A percentile compares a stretch with the other conserved stretches of the same genome.
phyloP scores from a whole-genome alignment of 2,329 filamentous ascomycete species.

The Camillea tinctor region DNA sequence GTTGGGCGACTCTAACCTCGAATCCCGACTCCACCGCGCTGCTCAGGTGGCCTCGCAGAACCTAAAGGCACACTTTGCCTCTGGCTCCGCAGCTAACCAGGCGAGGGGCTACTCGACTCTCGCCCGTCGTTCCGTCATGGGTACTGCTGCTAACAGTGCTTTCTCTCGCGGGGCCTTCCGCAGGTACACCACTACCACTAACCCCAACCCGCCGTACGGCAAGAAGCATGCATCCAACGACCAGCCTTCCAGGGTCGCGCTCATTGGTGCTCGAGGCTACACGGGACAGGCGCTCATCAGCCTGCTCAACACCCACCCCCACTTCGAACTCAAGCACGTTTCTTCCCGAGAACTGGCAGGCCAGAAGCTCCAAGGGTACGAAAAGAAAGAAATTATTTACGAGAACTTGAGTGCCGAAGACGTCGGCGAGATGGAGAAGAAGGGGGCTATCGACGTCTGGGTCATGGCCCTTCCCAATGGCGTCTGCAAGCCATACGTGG shows the following conservation, averaged over 20 bases:
- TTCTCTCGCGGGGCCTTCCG: constrained; percentile 36
- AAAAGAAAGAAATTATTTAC: constrained; percentile 88
- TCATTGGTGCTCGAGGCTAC: constrained; percentile 57
- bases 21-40: constrained; percentile 78
- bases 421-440: constrained; percentile 77
- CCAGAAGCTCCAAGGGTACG: constrained; percentile 83
- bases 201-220: constrained; percentile 16
- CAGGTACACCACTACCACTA: constrained; percentile 9
- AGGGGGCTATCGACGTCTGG: constrained; percentile 89
- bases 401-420: constrained; percentile 88
- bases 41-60: constrained; percentile 66
- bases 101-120: constrained; percentile 67
- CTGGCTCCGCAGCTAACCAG: constrained; percentile 49
- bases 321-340: constrained; percentile 87
- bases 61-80: constrained; percentile 39
- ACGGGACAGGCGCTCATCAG: constrained; percentile 89
- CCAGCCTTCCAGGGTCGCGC: constrained; percentile 8
- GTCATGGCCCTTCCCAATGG: constrained; percentile 96
- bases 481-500: constrained; percentile 90
- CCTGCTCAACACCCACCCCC: constrained; percentile 82
- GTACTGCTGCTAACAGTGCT: constrained; percentile 22
- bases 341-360: constrained; percentile 91
- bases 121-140: constrained; percentile 39
- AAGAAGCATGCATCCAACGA: constrained; percentile 20
- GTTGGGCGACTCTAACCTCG: constrained; percentile 86